Evolutionary conservation across 768 basidiomycete genomes (phyloP).

Genomic region (Mycena galopus): DNA sequence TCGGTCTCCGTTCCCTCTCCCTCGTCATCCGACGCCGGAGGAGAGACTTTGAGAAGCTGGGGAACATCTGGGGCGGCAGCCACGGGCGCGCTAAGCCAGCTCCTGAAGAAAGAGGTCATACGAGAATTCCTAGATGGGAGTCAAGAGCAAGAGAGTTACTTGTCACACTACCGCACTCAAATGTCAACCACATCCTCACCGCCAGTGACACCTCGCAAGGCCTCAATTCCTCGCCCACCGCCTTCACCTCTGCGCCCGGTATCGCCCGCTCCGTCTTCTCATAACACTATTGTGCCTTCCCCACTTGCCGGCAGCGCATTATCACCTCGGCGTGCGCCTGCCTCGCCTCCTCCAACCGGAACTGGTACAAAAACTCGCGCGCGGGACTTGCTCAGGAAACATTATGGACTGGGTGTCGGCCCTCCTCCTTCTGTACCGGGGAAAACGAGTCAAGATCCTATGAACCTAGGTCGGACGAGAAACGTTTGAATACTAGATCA

Average conservation of each 20-base stretch:
- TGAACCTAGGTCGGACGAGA: constrained; percentile 76
- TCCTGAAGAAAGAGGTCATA: constrained; percentile 73
- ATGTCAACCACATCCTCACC: constrained; percentile 34
- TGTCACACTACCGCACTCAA: neutral
- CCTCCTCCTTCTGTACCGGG: constrained; percentile 73
- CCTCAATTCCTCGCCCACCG: constrained; percentile 49
- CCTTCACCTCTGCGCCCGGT: constrained; percentile 62
- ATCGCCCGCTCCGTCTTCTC: constrained; percentile 45
- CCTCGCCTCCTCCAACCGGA: constrained; percentile 39
- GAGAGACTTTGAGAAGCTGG: constrained; percentile 53
- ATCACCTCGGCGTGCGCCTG: constrained; percentile 46
- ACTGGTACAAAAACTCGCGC: constrained; percentile 67
- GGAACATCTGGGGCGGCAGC: constrained; percentile 46
- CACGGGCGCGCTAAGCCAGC: constrained; percentile 64
- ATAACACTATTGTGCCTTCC: constrained; percentile 39
- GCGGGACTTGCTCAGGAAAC: constrained; percentile 83
- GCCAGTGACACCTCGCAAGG: constrained; percentile 41
- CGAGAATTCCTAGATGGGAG: neutral
- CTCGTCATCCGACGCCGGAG: constrained; percentile 56
- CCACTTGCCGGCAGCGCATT: constrained; percentile 33
- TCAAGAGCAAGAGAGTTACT: neutral
- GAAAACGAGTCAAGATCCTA: constrained; percentile 71
- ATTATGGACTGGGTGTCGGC: constrained; percentile 88
- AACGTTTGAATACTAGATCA: neutral
- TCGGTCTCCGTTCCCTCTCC: constrained; percentile 52